Conservation (phyloP, 768 basidiomycete species). For the Suillus placidus region DNA sequence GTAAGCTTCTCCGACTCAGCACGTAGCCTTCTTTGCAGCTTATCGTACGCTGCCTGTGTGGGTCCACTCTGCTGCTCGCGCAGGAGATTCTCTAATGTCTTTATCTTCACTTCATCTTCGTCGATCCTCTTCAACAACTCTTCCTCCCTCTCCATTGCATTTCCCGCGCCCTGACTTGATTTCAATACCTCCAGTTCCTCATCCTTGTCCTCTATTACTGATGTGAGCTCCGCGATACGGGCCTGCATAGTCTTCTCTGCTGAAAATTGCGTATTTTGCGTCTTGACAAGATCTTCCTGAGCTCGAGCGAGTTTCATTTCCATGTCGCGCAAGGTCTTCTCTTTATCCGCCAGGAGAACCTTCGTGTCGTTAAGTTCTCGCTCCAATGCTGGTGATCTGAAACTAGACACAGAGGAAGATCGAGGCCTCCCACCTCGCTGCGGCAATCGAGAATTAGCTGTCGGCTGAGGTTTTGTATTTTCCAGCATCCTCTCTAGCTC, state of each 20-base stretch:
- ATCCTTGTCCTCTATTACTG: conserved; percentile 54
- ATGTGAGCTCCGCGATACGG: conserved; percentile 48
- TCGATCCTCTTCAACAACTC: conserved; percentile 68
- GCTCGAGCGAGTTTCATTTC: conserved; percentile 52
- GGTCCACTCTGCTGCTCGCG: conserved; percentile 40
- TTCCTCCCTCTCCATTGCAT: conserved; percentile 54
- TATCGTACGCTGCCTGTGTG: conserved; percentile 41
- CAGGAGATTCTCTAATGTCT: conserved; percentile 54
- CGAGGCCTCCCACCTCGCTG: conserved; percentile 47
- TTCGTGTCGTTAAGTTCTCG: conserved; percentile 55
- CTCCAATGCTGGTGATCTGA: conserved; percentile 53
- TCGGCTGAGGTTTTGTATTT: conserved; percentile 37
- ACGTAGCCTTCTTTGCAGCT: conserved; percentile 43
- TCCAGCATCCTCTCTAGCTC: conserved; percentile 54
- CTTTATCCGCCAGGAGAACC: conserved; percentile 45
- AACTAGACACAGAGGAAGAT: conserved; percentile 60
- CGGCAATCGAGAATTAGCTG: conserved; percentile 32
- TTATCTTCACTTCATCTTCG: conserved; percentile 70
- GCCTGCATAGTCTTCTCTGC: conserved; percentile 48
- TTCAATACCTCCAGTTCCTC: conserved; percentile 56
- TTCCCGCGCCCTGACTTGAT: conserved; percentile 37
- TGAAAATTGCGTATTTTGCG: conserved; percentile 63
- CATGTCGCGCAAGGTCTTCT: conserved; percentile 43
- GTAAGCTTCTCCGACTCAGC: conserved; percentile 44
- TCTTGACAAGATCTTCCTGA: conserved; percentile 51